Evolutionary conservation across 192 early-diverging fungal genomes (phyloP).

Genomic region (Dimargaris cristalligena): DNA sequence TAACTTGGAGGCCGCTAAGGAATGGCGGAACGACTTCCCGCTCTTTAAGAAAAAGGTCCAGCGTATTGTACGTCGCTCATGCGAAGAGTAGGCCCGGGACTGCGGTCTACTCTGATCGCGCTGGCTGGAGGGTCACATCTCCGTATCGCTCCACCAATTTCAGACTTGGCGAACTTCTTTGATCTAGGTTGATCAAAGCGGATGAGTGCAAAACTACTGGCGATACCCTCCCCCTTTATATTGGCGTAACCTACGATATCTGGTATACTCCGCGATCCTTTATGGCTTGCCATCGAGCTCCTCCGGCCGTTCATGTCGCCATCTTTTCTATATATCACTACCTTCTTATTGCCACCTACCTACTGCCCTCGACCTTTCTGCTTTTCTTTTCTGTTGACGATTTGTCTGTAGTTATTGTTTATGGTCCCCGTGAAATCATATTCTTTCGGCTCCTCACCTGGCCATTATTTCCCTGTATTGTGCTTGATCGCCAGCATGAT

Average conservation of each 20-base stretch:
- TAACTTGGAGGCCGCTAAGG: constrained; percentile 87
- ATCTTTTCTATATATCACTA: background rate
- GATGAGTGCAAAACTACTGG: background rate
- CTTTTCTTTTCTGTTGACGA: too few relatives aligned
- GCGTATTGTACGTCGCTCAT: constrained; percentile 15
- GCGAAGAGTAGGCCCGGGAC: constrained; percentile 2
- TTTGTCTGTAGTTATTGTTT: too few relatives aligned
- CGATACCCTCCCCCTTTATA: background rate
- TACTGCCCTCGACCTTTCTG: too few relatives aligned
- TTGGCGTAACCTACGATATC: background rate
- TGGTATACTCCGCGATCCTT: background rate
- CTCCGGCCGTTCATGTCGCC: background rate
- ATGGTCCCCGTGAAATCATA: too few relatives aligned
- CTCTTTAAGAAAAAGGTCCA: constrained; percentile 63
- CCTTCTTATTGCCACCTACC: background rate
- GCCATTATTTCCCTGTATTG: too few relatives aligned
- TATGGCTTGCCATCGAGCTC: background rate
- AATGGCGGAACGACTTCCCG: constrained; percentile 50
- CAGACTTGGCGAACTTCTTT: background rate
- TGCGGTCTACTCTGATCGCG: background rate
- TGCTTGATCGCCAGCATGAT: too few relatives aligned
- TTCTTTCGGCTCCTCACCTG: too few relatives aligned
- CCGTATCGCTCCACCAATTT: background rate
- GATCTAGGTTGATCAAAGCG: background rate
- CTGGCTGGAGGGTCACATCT: background rate